phyloP scores from a whole-genome alignment of 2,329 filamentous ascomycete species.

The Cladophialophora carrionii region DNA sequence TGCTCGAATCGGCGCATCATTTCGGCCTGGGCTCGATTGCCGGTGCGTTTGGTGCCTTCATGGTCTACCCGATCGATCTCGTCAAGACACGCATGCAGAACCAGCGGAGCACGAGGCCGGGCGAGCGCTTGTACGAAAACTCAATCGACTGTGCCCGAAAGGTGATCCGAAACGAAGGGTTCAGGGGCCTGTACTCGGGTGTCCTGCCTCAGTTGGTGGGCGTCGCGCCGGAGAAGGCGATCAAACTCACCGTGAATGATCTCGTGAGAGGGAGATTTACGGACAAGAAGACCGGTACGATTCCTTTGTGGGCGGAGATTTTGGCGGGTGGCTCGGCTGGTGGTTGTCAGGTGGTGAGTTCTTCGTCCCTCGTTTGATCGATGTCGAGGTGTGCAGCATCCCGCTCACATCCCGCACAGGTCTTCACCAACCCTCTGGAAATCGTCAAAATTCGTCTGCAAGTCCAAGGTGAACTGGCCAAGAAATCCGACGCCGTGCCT shows the following conservation, averaged over 20 bases:
- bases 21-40: conserved; percentile 87
- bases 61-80: conserved; percentile 98
- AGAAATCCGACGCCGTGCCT: conserved; percentile 77
- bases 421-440: conserved; percentile 97
- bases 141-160: conserved; percentile 94
- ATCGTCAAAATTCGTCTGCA: conserved; percentile 99
- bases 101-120: conserved; percentile 79
- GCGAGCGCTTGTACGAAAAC: conserved; percentile 93
- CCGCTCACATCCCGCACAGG: conserved; percentile 53
- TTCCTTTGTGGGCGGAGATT: conserved; percentile 72
- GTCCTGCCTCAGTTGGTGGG: conserved; percentile 93
- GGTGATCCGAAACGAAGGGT: conserved; percentile 88
- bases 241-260: conserved; percentile 98
- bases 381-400: neutral
- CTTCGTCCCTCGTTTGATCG: conserved; percentile 17
- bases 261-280: conserved; percentile 77
- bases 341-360: conserved; percentile 90
- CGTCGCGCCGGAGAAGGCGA: conserved; percentile 98
- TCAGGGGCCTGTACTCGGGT: conserved; percentile 88
- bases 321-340: conserved; percentile 87
- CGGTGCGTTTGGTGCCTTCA: conserved; percentile 96
- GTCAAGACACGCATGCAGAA: conserved; percentile 99
- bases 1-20: conserved; percentile 82
- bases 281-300: conserved; percentile 72
- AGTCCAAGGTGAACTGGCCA: conserved; percentile 93